Base-by-base conservation (phyloP, 805 yeast species). In the Candida patagonica region DNA sequence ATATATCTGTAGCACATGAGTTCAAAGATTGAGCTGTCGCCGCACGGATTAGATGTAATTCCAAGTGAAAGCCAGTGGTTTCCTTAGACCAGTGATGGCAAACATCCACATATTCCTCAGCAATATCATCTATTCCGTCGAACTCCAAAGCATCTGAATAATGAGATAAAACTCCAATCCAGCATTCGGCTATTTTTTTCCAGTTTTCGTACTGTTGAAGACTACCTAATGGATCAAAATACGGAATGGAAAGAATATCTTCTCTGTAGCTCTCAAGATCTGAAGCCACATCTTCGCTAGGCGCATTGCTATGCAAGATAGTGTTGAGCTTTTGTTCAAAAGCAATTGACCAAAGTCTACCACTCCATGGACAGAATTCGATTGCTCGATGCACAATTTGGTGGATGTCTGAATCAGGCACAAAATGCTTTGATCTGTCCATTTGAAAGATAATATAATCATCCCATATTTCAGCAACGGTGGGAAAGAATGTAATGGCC, bases 391-490 rank as follows among this genome's bases (percentile, higher is more conserved):
- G 31, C 6, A 41, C 29, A 8, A 12, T 10, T 5, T 29, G 20
- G 10, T 13, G 15, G 17, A 10, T 17, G 15, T 29, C 19, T 12
- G 10, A 10, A 7, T 4, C 4, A 20, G 6, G 4, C 5, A 29
- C 6, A 4, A n/a, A 6, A 41, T 37, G 7, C 45, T 30, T 5
- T 17, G 16, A 5, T 37, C 16, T 20, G 21, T 25, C 6, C 46
- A 19, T 13, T 6, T 53, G 27, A 32, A 41, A 56, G 9, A 52
- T 33, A 7, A 53, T 35, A 43, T 56, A 57, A 24, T 47, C 51
- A 21, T 49, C 52, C 62, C 62, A 57, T 3, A 57, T 39, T 6
- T 46, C 47, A 1, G 54, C 34, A 4, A 35, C 37, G 6, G 42
- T 26, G 1, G 46, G 48, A 21, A 44, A 32, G 4, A 23, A 7